Conservation (phyloP, 305 asterid species). For the Fraxinus latifolia region DNA sequence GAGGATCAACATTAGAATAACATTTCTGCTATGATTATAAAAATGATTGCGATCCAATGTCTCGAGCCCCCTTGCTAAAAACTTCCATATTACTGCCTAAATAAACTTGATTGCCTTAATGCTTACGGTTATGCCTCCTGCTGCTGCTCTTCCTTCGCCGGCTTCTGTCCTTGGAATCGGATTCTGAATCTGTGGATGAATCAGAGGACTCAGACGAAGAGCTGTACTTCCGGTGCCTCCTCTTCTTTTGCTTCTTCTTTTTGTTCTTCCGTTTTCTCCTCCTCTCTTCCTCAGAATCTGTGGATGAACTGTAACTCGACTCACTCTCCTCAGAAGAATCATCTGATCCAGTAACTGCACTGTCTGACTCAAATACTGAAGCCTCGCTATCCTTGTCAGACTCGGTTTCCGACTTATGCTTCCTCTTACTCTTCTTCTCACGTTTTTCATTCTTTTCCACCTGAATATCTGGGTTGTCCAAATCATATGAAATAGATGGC, state of each 20-base stretch:
- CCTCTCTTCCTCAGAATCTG: conserved; percentile 90
- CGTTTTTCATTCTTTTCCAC: conserved; percentile 42
- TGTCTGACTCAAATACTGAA: conserved; percentile 77
- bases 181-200: conserved; percentile 66
- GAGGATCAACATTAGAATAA: background rate
- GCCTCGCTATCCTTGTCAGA: conserved; percentile 80
- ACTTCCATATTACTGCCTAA: background rate
- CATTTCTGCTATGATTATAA: background rate
- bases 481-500: conserved; percentile 52
- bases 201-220: conserved; percentile 77
- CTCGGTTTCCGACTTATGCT: conserved; percentile 59
- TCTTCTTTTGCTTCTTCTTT: conserved; percentile 61
- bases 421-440: conserved; percentile 70
- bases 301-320: conserved; percentile 62
- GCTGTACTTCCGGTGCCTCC: conserved; percentile 53
- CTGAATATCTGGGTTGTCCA: conserved; percentile 55
- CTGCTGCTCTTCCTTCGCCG: conserved; percentile 56
- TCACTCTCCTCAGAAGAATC: conserved; percentile 68
- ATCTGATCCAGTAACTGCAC: conserved; percentile 65
- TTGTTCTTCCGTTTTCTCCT: conserved; percentile 62
- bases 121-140: conserved; percentile 63
- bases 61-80: background rate
- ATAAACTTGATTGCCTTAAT: conserved; percentile 23
- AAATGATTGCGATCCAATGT: background rate
- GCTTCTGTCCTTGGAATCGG: conserved; percentile 65